Conservation (phyloP, 352 stramenopile genomes). For the Thraustochytrium sp. region DNA sequence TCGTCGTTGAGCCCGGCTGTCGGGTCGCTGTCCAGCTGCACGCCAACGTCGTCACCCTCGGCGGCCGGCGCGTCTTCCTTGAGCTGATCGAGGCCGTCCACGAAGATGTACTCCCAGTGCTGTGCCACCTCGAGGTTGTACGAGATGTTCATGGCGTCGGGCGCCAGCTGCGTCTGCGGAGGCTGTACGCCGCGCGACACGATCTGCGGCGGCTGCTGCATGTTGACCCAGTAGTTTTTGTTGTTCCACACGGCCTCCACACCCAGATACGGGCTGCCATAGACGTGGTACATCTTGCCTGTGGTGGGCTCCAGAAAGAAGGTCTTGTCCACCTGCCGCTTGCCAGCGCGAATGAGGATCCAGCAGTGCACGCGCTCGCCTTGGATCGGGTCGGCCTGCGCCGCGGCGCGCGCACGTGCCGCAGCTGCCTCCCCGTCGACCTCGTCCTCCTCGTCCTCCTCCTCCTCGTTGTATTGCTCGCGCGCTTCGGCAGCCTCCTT, state of each 20-base stretch:
- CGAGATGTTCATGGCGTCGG: slow-evolving; percentile 26
- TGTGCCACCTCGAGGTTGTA: background rate
- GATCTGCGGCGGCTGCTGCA: slow-evolving; percentile 57
- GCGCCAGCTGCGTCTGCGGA: background rate
- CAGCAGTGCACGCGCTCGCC: slow-evolving; percentile 73
- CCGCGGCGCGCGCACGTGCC: too few relatives aligned
- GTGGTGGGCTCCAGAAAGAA: slow-evolving; percentile 88
- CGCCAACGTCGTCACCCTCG: background rate
- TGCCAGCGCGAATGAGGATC: slow-evolving; percentile 81
- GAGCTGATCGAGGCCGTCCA: background rate
- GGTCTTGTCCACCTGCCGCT: slow-evolving; percentile 70
- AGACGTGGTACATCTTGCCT: slow-evolving; percentile 68
- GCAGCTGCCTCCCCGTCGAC: background rate
- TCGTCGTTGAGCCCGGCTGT: background rate
- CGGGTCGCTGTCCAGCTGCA: background rate
- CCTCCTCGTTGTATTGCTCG: slow-evolving; percentile 56
- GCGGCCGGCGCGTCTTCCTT: background rate
- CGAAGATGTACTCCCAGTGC: slow-evolving; percentile 25
- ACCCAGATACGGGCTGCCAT: slow-evolving; percentile 68
- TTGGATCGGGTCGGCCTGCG: slow-evolving; percentile 64
- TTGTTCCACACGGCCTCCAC: slow-evolving; percentile 86
- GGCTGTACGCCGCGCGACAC: background rate
- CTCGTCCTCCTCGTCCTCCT: slow-evolving; percentile 51
- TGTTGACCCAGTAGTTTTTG: slow-evolving; percentile 92
- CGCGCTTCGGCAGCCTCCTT: slow-evolving; percentile 62